Conservation (phyloP, 345 rosid species). For the Laguncularia racemosa region DNA sequence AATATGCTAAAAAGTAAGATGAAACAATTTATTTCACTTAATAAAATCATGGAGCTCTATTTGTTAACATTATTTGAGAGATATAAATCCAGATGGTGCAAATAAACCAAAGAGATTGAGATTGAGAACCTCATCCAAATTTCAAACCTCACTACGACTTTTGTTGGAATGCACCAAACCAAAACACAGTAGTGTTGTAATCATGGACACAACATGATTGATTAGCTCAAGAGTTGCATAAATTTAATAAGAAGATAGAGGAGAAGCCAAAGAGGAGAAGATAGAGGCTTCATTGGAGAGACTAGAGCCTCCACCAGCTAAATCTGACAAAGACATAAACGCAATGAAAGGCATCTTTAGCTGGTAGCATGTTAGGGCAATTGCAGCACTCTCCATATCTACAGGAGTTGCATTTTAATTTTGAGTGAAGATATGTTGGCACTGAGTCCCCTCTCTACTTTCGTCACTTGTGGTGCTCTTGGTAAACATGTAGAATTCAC, state of each 20-base stretch:
- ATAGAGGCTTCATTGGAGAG: conserved; percentile 49
- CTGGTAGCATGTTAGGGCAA: conserved; percentile 51
- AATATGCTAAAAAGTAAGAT: too few species aligned
- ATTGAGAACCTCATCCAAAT: too few species aligned
- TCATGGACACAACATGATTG: too few species aligned
- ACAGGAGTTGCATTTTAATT: conserved; percentile 55
- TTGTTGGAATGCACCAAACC: too few species aligned
- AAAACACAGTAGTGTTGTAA: too few species aligned
- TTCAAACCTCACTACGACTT: too few species aligned
- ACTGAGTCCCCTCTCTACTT: conserved; percentile 46
- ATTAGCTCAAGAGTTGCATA: conserved; percentile 4
- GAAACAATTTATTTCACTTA: too few species aligned
- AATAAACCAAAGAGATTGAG: too few species aligned
- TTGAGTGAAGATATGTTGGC: conserved; percentile 34
- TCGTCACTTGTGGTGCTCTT: conserved; percentile 36
- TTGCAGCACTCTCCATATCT: conserved; percentile 78
- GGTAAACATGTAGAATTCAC: conserved; percentile 61
- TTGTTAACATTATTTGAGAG: too few species aligned
- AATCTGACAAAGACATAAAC: conserved; percentile 61
- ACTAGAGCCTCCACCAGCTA: conserved; percentile 65
- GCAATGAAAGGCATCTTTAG: conserved; percentile 46
- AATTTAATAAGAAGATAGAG: conserved; percentile 37
- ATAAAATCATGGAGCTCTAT: too few species aligned
- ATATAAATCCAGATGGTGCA: too few species aligned
- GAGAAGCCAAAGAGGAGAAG: conserved; percentile 43